Base-by-base conservation (phyloP, 2,329 filamentous ascomycete genomes). In the Diaporthe destruens region DNA sequence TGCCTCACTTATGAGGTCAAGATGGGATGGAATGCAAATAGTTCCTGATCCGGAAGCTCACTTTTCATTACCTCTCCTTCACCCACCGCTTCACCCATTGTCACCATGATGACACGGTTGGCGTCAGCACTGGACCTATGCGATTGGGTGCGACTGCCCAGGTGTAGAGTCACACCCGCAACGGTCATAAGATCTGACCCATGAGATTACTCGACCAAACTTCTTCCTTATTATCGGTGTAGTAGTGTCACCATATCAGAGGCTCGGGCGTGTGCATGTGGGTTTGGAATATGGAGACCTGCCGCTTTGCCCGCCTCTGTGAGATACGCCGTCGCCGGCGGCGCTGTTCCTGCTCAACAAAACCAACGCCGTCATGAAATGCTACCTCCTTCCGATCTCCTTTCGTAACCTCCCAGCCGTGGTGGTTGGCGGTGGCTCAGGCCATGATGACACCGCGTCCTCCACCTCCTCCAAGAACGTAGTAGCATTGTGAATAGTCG, bases 391-490 rank as follows among this genome's bases (percentile, higher is more conserved):
- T 25, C 77, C 78, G 39, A 80, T 66, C 74, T 80, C 80, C 72
- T 78, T 79, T 71, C 80, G 79, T 72, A 80, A 67, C 55, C 79
- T 76, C 1, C 79, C 80, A 8, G 79, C 80, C 0, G 77, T 76
- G 2, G 80, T 80, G 0, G 75, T 77, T 12, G 79, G 77, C 69
- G 85, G 83, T 53, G 87, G 85, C 77, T 96, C 94, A 3, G 95
- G 94, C 96, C 96, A 98, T 29, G 90, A 91, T 59, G 89, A 89
- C 1, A 98, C 95, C 23, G 93, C 93, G 83, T 97, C 94, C 75
- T 97, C 94, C 32, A 98, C 93, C 83, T 98, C 95, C 77, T 97
- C 94, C 75, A 98, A 82, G 81, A 98, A 99, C 0, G 91, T 94
- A 14, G 89, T 88, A 75, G 94, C 95, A 79, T 98, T 99, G 78